Evolutionary conservation across 2,329 filamentous ascomycete species (phyloP).

Genomic region (Aspergillus sp.): DNA sequence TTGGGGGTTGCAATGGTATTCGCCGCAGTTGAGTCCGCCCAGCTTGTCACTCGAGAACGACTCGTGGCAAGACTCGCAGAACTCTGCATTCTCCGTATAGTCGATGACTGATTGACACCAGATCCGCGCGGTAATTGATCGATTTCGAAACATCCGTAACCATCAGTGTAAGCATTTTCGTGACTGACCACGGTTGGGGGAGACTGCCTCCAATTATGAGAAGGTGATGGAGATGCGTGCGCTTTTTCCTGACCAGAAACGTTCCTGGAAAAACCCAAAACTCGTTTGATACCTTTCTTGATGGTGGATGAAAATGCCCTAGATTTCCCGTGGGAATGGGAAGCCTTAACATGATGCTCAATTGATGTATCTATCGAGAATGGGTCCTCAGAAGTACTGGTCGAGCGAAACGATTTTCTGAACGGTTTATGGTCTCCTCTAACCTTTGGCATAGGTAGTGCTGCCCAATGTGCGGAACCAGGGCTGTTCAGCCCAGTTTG

Average conservation of each 20-base stretch:
- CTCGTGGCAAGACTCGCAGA: conserved; percentile 36
- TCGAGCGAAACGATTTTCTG: conserved; percentile 36
- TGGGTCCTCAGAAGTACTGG: conserved; percentile 24
- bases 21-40: conserved; percentile 48
- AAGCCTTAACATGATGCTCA: conserved; percentile 2
- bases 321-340: conserved; percentile 25
- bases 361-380: conserved; percentile 9
- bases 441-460: conserved; percentile 21
- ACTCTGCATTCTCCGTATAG: conserved; percentile 28
- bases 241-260: conserved; percentile 19
- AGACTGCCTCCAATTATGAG: conserved; percentile 10
- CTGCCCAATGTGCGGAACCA: conserved; percentile 24
- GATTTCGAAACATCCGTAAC: background rate
- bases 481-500: conserved; percentile 22
- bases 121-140: background rate
- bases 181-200: background rate
- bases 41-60: conserved; percentile 49
- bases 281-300: conserved; percentile 41
- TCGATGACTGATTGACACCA: conserved; percentile 15
- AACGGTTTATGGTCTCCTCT: conserved; percentile 37
- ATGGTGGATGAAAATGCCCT: conserved; percentile 44
- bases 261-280: conserved; percentile 37
- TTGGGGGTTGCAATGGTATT: conserved; percentile 40
- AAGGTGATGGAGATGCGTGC: conserved; percentile 24
- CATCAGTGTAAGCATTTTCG: conserved; percentile 7